phyloP scores from a whole-genome alignment of 225 moss, liverwort and hornwort species.

The Sphagnum tenellum region DNA sequence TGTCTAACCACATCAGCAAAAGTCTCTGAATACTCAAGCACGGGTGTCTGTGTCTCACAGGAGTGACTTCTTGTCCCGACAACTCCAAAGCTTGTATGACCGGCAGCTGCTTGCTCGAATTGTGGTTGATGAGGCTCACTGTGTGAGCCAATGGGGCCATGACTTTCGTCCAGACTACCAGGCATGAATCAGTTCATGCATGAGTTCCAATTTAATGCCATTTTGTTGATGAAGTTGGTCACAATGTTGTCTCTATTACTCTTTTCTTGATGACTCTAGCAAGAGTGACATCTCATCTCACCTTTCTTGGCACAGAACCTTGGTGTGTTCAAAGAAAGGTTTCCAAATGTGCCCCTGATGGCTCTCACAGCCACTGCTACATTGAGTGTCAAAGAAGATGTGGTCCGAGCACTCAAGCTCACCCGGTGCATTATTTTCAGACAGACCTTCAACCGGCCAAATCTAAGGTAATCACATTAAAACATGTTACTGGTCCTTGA shows the following conservation, averaged over 20 bases:
- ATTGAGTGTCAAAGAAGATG: conserved; percentile 93
- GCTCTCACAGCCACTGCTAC: conserved; percentile 96
- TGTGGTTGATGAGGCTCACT: conserved; percentile 96
- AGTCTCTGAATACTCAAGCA: no score
- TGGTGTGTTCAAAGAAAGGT: conserved; percentile 85
- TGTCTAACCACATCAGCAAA: no score
- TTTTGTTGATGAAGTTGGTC: no score
- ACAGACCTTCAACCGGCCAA: conserved; percentile 96
- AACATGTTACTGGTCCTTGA: no score
- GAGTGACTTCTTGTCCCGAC: conserved; percentile 82
- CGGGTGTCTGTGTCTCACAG: conserved; percentile 17
- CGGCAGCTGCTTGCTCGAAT: conserved; percentile 76
- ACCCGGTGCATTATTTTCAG: conserved; percentile 89
- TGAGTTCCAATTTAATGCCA: background rate
- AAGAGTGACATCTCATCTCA: no score
- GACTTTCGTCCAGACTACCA: conserved; percentile 99
- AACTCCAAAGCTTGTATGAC: conserved; percentile 71
- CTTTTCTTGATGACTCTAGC: no score
- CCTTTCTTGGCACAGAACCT: conserved; percentile 51
- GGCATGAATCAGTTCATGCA: conserved; percentile 21
- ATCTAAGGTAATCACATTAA: conserved; percentile 43
- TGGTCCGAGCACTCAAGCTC: conserved; percentile 88
- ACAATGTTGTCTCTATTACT: no score
- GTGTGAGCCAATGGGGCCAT: conserved; percentile 99
- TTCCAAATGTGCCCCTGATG: conserved; percentile 84